Conservation (phyloP, 257 asterid species). For the Marsdenia floribunda region DNA sequence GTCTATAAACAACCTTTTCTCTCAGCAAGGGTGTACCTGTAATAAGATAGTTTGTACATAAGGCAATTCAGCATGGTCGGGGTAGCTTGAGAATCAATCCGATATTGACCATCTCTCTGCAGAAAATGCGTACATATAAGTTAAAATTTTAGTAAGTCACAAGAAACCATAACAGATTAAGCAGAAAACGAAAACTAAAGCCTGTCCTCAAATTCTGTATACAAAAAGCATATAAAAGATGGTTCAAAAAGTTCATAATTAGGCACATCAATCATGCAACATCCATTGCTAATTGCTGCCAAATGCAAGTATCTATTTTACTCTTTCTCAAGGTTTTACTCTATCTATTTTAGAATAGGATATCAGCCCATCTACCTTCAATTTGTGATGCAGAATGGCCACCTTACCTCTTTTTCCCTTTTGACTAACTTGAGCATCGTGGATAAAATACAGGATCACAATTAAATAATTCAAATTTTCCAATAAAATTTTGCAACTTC, state of each 20-base stretch:
- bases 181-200: constrained; percentile 8
- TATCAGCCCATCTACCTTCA: background rate
- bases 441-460: background rate
- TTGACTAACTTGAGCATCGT: background rate
- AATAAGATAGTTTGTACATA: constrained; percentile 96
- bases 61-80: constrained; percentile 96
- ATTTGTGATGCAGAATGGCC: background rate
- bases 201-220: background rate
- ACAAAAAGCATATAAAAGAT: background rate
- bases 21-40: constrained; percentile 51
- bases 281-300: background rate
- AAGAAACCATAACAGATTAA: background rate
- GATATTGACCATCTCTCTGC: constrained; percentile 98
- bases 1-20: background rate
- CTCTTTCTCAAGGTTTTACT: background rate
- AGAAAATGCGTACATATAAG: constrained; percentile 19
- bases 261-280: background rate
- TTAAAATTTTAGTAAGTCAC: background rate
- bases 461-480: background rate
- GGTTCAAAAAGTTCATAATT: too few species aligned
- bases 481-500: background rate
- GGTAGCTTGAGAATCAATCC: constrained; percentile 93
- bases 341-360: background rate
- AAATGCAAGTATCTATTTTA: background rate
- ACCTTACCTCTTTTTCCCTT: background rate